phyloP scores from a whole-genome alignment of 352 stramenopile genomes.

The Hyaloperonospora arabidopsidis region DNA sequence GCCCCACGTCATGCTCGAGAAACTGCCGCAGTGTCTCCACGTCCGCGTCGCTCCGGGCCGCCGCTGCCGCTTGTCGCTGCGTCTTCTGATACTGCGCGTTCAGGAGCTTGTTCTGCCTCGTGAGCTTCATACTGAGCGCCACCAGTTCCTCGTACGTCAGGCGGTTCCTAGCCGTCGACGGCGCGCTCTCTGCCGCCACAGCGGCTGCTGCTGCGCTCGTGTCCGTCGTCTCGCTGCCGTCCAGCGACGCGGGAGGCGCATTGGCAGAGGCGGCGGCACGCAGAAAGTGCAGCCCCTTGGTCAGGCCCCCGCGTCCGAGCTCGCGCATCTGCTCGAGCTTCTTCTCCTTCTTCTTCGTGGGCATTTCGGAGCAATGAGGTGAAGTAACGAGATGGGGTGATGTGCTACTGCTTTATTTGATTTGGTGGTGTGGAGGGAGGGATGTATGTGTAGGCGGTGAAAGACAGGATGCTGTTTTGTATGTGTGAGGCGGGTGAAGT shows the following conservation, averaged over 20 bases:
- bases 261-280: constrained; percentile 26
- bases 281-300: constrained; percentile 75
- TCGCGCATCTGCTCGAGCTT: constrained; percentile 86
- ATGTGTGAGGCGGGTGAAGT: no score
- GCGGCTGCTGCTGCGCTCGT: constrained; percentile 2
- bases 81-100: constrained; percentile 78
- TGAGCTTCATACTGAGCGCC: constrained; percentile 83
- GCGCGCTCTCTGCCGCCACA: neutral
- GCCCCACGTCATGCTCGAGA: constrained; percentile 51
- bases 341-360: constrained; percentile 61
- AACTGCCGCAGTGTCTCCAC: constrained; percentile 42
- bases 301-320: constrained; percentile 60
- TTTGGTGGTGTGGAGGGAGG: no score
- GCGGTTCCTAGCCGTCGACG: constrained; percentile 11
- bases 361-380: no score
- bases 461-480: no score
- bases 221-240: constrained; percentile 6
- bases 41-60: constrained; percentile 40
- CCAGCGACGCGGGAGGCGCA: constrained; percentile 13
- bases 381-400: no score
- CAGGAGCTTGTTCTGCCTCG: constrained; percentile 84
- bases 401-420: no score
- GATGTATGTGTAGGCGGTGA: no score
- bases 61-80: constrained; percentile 38
- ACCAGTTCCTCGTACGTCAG: constrained; percentile 80